Base-by-base conservation (phyloP, 257 asterid species). In the Solanum acaule region DNA sequence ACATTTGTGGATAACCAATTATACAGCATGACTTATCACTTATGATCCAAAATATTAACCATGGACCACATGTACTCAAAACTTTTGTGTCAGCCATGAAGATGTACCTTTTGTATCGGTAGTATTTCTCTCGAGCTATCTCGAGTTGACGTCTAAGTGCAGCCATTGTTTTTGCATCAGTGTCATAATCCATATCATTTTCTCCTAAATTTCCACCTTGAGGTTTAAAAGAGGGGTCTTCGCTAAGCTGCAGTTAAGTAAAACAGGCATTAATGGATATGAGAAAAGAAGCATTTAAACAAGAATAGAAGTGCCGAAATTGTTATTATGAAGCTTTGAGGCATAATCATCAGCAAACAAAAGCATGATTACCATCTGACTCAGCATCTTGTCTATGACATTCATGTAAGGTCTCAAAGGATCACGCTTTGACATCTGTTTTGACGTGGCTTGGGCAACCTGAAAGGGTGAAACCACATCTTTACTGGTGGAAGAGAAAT, bases 401-500 rank as follows among this genome's bases (percentile, higher is more conserved):
- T 88, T 93, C 98, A 95, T 95, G 91, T 91, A 95, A 8, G 92
- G 94, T 89, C 92, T 95, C 68, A 95, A 89, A 44, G 98, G 96
- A 91, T 94, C 96, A 25, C 95, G 97, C 92, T 89, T 93, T 2
- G 98, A 92, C 95, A 95, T 95, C 92, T 95, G 98, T 89, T 93
- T 95, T 78, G 96, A 94, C 40, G 96, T 95, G 81, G 94, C 96
- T 93, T 95, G 96, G 89, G 98, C 92, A 91, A 95, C 96, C 98
- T 94, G 85, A 86, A 68, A 85, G 86, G 67, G 6, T 18, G 68
- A 81, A 44, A 81, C 20, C 40, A 81, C 68, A 81, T 81, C 86
- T 81, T 46, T 46, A 81, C 70, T 46, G 70, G 68, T 81, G 70
- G 42, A 81, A 46, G 70, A 49, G 70, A 49, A 81, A 81, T 27